Base-by-base conservation (phyloP, 2,329 filamentous ascomycete genomes). In the Phaeosphaeriaceae sp. region DNA sequence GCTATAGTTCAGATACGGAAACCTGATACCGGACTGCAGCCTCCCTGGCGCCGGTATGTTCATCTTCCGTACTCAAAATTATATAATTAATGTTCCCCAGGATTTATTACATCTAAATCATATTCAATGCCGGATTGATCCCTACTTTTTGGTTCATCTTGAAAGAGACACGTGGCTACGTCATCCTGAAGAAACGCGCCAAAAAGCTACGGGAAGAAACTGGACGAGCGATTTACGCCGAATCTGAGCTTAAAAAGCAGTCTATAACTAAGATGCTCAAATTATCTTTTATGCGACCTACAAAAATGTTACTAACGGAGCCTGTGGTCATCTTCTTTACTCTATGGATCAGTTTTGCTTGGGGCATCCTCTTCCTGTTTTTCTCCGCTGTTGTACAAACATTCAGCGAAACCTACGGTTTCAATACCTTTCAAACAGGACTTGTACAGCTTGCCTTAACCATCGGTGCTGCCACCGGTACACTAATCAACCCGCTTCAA, bases 101-200 rank as follows among this genome's bases (percentile, higher is more conserved):
- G 74, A 77, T 77, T 37, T 77, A 73, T 55, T 77, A 76, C 32
- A 70, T 77, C 41, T 75, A 77, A 34, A 75, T 77, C 34, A 75
- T 76, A 43, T 76, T 76, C 51, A 75, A 76, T 28, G 71, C 71
- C 3, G 75, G 61, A 0, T 54, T 76, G 4, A 70, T 77, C 1
- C 75, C 74, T 0, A 49, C 76, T 5, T 77, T 77, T 57, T 77
- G 64, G 55, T 37, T 77, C 4, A 73, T 77, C 29, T 69, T 77
- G 16, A 64, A 67, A 7, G 75, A 77, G 46, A 77, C 75, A 2
- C 70, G 76, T 13, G 69, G 67, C 8, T 74, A 77, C 44, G 74
- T 77, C 12, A 76, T 78, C 35, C 60, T 78, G 4, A 59, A 64
- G 17, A 66, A 63, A n/a, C 70, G 75, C 7, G 76, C 76, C 1